These are phyloP conservation scores for Anthracocystis panici-leucophaei DNA, from an alignment of 1,284 basidiomycete genomes.

Conservation along the genomic window DNA sequence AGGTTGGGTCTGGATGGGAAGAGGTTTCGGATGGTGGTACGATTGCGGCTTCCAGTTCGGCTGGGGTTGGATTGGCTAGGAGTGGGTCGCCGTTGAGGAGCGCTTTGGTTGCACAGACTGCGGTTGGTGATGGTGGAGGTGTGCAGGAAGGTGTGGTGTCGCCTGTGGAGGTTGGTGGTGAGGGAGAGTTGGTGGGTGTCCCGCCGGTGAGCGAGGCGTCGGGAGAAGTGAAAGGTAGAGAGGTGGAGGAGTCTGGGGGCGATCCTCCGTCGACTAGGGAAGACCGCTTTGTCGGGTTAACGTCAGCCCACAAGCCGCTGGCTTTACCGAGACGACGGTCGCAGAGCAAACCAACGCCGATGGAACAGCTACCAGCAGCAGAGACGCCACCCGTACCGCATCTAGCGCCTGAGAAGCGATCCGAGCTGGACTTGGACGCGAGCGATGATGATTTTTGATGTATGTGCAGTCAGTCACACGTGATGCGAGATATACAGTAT, in stretches of 20 bases:
- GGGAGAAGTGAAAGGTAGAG: background rate
- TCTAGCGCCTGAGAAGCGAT: background rate
- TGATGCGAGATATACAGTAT: background rate
- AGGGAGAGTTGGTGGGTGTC: slow-evolving; percentile 22
- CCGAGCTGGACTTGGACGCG: slow-evolving; percentile 2
- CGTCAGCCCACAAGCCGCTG: slow-evolving; percentile 20
- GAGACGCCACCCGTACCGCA: slow-evolving; percentile 7
- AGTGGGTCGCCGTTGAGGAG: slow-evolving; percentile 17
- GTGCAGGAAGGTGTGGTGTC: slow-evolving; percentile 1
- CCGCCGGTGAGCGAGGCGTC: slow-evolving; percentile 10
- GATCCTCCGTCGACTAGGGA: background rate
- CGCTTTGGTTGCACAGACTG: background rate
- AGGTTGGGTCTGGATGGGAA: slow-evolving; percentile 48
- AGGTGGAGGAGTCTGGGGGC: background rate
- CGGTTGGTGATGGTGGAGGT: background rate
- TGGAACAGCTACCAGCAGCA: background rate
- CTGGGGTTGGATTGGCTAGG: slow-evolving; percentile 7
- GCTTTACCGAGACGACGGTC: slow-evolving; percentile 17
- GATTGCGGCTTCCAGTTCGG: slow-evolving; percentile 27
- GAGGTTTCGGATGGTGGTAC: slow-evolving; percentile 56
- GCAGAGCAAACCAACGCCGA: slow-evolving; percentile 17
- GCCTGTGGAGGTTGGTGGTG: slow-evolving; percentile 12
- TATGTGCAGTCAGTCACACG: no score
- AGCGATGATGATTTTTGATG: slow-evolving; percentile 39
- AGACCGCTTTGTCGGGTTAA: slow-evolving; percentile 17